Percentiles rank a stretch among this genome's conserved stretches.
These are phyloP conservation scores for Calonectria pauciramosa DNA, from an alignment of 2,329 filamentous ascomycete species.

Conservation along the genomic window DNA sequence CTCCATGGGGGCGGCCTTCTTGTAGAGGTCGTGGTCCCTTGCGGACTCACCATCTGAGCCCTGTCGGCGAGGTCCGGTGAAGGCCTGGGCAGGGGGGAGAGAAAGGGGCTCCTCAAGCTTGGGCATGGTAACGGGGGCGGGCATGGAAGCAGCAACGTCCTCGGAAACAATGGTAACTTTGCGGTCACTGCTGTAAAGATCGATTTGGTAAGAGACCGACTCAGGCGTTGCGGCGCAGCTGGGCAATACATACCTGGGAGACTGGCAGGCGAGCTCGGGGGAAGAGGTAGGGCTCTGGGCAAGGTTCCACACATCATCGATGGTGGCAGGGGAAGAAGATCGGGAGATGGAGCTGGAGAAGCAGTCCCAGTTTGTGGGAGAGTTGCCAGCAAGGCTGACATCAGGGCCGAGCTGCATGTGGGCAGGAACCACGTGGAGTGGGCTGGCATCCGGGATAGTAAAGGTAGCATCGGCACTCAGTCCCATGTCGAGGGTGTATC, in stretches of 20 bases:
- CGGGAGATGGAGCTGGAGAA: constrained; percentile 67
- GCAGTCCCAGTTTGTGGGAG: constrained; percentile 66
- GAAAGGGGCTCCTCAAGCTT: constrained; percentile 49
- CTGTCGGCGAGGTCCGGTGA: constrained; percentile 59
- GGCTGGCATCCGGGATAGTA: constrained; percentile 57
- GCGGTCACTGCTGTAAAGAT: constrained; percentile 47
- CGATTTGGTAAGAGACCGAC: constrained; percentile 40
- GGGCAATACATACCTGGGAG: constrained; percentile 64
- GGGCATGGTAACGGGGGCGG: constrained; percentile 31
- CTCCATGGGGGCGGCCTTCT: constrained; percentile 70
- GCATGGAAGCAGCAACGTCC: constrained; percentile 40
- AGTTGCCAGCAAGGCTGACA: constrained; percentile 61
- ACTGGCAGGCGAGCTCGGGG: constrained; percentile 63
- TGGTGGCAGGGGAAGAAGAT: constrained; percentile 63
- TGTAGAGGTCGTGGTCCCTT: constrained; percentile 79
- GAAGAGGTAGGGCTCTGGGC: constrained; percentile 60
- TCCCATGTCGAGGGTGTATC: constrained; percentile 60
- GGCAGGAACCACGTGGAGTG: constrained; percentile 68
- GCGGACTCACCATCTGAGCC: constrained; percentile 70
- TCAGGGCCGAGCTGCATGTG: constrained; percentile 70
- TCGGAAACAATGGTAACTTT: constrained; percentile 49
- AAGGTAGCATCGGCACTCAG: constrained; percentile 59
- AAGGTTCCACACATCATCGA: constrained; percentile 63
- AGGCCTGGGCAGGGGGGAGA: constrained; percentile 56
- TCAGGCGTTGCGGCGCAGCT: constrained; percentile 8